phyloP scores from a whole-genome alignment of 164 flowering plant species.

The Vitis rupestris region DNA sequence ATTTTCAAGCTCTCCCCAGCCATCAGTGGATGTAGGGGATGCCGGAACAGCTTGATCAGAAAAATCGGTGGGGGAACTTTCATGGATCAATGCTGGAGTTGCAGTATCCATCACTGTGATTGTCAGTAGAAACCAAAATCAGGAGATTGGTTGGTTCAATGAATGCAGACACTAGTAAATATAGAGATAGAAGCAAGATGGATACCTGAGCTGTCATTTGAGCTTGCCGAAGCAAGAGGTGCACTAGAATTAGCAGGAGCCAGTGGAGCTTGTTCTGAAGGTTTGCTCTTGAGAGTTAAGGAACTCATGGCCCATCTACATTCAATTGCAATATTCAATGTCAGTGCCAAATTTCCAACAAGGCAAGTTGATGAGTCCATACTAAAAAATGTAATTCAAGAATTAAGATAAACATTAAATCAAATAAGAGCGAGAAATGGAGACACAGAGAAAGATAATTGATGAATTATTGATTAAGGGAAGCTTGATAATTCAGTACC shows the following conservation, averaged over 20 bases:
- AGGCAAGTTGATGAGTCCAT: too few species aligned
- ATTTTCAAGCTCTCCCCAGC: constrained; percentile 97
- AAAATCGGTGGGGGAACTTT: constrained; percentile 35
- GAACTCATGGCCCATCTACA: constrained; percentile 99
- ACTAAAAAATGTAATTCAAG: too few species aligned
- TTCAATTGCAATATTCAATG: constrained; percentile 8
- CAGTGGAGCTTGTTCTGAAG: constrained; percentile 67
- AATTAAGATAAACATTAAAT: too few species aligned
- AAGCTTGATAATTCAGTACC: too few species aligned
- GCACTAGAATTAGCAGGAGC: constrained; percentile 44
- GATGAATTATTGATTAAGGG: too few species aligned
- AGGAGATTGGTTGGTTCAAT: neutral
- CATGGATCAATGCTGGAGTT: constrained; percentile 33
- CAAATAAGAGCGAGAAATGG: too few species aligned
- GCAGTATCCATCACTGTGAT: constrained; percentile 40
- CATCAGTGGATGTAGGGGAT: constrained; percentile 92
- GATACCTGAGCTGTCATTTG: constrained; percentile 63
- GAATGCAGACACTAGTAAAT: neutral
- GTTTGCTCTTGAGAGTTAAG: constrained; percentile 78
- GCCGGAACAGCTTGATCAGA: constrained; percentile 59
- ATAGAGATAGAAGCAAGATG: neutral
- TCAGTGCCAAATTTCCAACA: neutral
- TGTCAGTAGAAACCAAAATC: constrained; percentile 13
- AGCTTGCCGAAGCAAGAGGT: constrained; percentile 46
- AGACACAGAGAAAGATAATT: too few species aligned